Conservation (phyloP, 2,329 filamentous ascomycete species). For the Diaporthe longicolla region DNA sequence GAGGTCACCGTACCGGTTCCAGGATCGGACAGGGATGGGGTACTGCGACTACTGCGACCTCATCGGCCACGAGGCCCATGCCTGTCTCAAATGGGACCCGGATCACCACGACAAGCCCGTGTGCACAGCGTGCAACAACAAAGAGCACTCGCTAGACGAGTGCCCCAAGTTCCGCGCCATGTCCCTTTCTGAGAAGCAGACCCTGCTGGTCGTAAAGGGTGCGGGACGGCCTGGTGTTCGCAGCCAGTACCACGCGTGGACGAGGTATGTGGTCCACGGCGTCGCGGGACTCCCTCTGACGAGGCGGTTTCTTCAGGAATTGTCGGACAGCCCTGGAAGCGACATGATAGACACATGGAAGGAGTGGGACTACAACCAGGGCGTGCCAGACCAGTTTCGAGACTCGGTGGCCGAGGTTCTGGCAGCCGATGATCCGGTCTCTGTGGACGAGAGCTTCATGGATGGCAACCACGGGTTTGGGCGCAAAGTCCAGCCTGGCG, state of each 20-base stretch:
- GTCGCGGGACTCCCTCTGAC: slow-evolving; percentile 11
- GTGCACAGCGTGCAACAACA: slow-evolving; percentile 35
- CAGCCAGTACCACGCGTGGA: slow-evolving; percentile 28
- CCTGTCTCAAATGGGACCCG: slow-evolving; percentile 32
- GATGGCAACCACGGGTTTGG: neutral
- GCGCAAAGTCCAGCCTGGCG: neutral
- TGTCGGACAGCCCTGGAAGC: neutral
- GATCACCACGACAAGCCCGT: slow-evolving; percentile 33
- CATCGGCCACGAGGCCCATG: slow-evolving; percentile 30
- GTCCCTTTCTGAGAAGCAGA: neutral
- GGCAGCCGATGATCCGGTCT: neutral
- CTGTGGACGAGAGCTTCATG: slow-evolving; percentile 17
- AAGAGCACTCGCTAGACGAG: slow-evolving; percentile 25
- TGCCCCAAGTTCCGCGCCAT: slow-evolving; percentile 16
- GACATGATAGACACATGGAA: neutral
- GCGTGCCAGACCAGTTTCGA: neutral
- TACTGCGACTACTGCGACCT: slow-evolving; percentile 34
- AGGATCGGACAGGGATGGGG: slow-evolving; percentile 23
- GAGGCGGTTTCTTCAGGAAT: neutral
- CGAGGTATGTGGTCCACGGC: neutral
- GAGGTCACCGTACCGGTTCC: slow-evolving; percentile 10
- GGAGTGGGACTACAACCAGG: slow-evolving; percentile 2
- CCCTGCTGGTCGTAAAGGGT: slow-evolving; percentile 26
- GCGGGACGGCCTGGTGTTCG: slow-evolving; percentile 31
- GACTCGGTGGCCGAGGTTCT: neutral